Evolutionary conservation across 2,329 filamentous ascomycete genomes (phyloP).

Genomic region (Pseudogymnoascus sp.): DNA sequence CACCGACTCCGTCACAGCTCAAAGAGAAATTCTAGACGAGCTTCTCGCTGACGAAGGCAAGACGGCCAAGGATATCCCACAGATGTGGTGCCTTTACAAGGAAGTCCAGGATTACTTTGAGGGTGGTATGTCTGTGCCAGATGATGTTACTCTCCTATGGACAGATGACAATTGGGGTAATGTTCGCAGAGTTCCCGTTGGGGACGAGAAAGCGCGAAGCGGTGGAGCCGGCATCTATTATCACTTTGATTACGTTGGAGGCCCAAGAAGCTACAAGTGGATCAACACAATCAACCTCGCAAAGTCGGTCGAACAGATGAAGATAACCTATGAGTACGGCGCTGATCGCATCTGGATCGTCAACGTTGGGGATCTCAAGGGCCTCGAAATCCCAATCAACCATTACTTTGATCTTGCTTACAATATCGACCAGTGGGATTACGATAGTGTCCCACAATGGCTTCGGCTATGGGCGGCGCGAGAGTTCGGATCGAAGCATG

Average conservation of each 20-base stretch:
- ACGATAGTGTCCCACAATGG: conserved; percentile 48
- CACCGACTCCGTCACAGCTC: conserved; percentile 50
- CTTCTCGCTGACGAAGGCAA: conserved; percentile 38
- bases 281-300: conserved; percentile 59
- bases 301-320: conserved; percentile 59
- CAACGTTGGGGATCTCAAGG: conserved; percentile 57
- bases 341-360: conserved; percentile 49
- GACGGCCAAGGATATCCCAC: conserved; percentile 43
- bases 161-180: conserved; percentile 62
- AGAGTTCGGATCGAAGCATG: conserved; percentile 45
- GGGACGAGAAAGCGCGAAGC: conserved; percentile 45
- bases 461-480: conserved; percentile 46
- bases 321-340: conserved; percentile 49
- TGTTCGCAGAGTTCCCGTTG: conserved; percentile 49
- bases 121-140: conserved; percentile 51
- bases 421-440: conserved; percentile 48
- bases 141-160: conserved; percentile 60
- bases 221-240: conserved; percentile 60
- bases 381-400: conserved; percentile 52
- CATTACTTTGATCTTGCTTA: conserved; percentile 63
- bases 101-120: conserved; percentile 62
- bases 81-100: conserved; percentile 67
- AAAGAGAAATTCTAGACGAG: conserved; percentile 48
- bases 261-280: conserved; percentile 43
- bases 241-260: conserved; percentile 44